Evolutionary conservation across 2,329 filamentous ascomycete species (phyloP), one percentile per base, ranked within the genome.

Genomic region (Diplodia scrobiculata): DNA sequence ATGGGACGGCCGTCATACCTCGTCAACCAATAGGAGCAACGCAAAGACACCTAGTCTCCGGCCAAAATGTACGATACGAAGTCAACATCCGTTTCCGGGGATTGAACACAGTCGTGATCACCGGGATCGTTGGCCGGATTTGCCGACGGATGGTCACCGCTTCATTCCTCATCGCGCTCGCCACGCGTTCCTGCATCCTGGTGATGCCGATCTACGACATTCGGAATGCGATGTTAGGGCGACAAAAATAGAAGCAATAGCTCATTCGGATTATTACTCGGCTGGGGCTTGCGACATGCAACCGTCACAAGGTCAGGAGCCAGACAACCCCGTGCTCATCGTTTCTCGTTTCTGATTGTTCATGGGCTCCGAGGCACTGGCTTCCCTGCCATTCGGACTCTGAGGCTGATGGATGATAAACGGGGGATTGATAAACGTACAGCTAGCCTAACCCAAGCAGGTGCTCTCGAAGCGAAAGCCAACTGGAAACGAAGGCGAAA

Each of bases 101-200:
- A 19, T 45, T 19, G 17, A 10, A 45, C n/a, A 10, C n/a, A 10
- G 17, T 45, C 41, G n/a, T 45, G 41, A 45, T 45, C 41, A 19
- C 7, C 41, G 41, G 41, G 41, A n/a, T 41, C 6, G 38, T n/a
- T n/a, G 13, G 17, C 10, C 9, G n/a, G 7, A 45, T 19, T 45
- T 45, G 41, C 41, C 41, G 41, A 45, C 41, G 17, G 41, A 45
- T 45, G n/a, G 17, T 9, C 41, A 10, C 41, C 19, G n/a, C 6
- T 45, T n/a, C n/a, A 21, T 51, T n/a, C 48, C 48, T 17, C 5
- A 13, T 51, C 48, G 21, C 13, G 48, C 48, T n/a, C 21, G 47
- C 13, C 48, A 27, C n/a, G 55, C 21, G 53, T 60, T 60, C 55
- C 55, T 60, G 55, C 55, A 60, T 45, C 55, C 48, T 45, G 19